These are phyloP conservation scores for Alternaria infectoria DNA, from an alignment of 2,329 filamentous ascomycete species.

Conservation along the genomic window DNA sequence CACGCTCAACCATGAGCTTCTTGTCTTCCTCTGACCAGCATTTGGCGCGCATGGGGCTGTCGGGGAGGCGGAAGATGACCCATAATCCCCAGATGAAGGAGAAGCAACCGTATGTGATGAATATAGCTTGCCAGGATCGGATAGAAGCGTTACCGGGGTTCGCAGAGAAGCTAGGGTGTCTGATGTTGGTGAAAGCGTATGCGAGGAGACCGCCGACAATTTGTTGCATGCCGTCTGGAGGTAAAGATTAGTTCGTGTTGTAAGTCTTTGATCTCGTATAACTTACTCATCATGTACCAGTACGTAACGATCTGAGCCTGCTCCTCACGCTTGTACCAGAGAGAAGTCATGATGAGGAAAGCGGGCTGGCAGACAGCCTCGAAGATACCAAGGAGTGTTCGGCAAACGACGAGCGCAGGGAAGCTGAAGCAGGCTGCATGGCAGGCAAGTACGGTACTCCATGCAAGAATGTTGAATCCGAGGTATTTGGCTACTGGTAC, in stretches of 20 bases:
- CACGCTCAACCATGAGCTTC: conserved; percentile 58
- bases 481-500: conserved; percentile 73
- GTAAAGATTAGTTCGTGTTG: background rate
- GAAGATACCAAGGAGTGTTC: conserved; percentile 73
- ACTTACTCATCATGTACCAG: conserved; percentile 73
- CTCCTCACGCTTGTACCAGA: conserved; percentile 75
- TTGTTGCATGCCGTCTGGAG: conserved; percentile 67
- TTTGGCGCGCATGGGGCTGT: conserved; percentile 74
- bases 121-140: conserved; percentile 72
- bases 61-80: conserved; percentile 52
- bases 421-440: conserved; percentile 69
- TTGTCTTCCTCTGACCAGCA: conserved; percentile 72
- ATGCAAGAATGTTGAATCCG: conserved; percentile 67
- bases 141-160: conserved; percentile 54
- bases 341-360: conserved; percentile 70
- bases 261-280: background rate
- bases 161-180: conserved; percentile 17
- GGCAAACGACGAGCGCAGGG: conserved; percentile 63
- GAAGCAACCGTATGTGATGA: conserved; percentile 68
- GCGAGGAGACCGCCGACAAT: conserved; percentile 74
- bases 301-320: conserved; percentile 71
- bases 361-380: conserved; percentile 73
- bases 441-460: conserved; percentile 66
- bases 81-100: conserved; percentile 70
- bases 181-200: conserved; percentile 50